Evolutionary conservation across 2,329 filamentous ascomycete species (phyloP), one percentile per base, ranked within the genome.

Genomic region (Teratosphaeria viscida): DNA sequence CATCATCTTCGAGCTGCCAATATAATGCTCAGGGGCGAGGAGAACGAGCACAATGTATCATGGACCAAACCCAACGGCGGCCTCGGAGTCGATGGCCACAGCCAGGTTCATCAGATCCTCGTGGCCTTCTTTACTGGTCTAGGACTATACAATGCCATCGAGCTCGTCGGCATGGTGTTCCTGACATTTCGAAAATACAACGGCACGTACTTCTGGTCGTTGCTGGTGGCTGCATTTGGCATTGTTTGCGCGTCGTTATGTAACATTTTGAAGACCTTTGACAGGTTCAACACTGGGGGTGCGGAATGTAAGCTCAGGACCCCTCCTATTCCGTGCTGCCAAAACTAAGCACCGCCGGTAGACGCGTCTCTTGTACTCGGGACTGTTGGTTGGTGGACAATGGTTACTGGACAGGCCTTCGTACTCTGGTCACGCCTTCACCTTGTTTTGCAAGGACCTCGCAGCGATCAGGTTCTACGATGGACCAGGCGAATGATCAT

Each of bases 401-500:
- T 54, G 52, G 29, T 54, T 12, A 54, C 52, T 32, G 52, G 52
- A 27, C 52, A 54, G 12, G 14, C 52, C 10, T 23, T 12, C 14
- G 52, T 54, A 32, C 23, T 54, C 26, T 54, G 52, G 52, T 27
- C 26, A 27, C 23, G 52, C 23, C 52, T 54, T 10, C 52, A 32
- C 26, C 29, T 54, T 19, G 52, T 54, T 5, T 32, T 54, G 14
- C 52, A 32, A 12, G 66, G 64, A 16, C 60, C 63, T 32, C 78
- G 77, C 16, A 80, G 82, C 52, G 73, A 76, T 6, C 70, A 70
- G 2, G 69, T 79, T 2, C 73, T 86, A 0, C 76, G 75, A 4
- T 73, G 75, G 11, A 78, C 83, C 0, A 73, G 85, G 0, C 75
- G 68, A 57, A 83, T 86, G 78, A 86, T 87, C 60, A 76, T 84